Percentiles rank a stretch among this genome's conserved stretches.
Conservation (phyloP, 2,329 filamentous ascomycete species). For the Fusarium beomiforme region DNA sequence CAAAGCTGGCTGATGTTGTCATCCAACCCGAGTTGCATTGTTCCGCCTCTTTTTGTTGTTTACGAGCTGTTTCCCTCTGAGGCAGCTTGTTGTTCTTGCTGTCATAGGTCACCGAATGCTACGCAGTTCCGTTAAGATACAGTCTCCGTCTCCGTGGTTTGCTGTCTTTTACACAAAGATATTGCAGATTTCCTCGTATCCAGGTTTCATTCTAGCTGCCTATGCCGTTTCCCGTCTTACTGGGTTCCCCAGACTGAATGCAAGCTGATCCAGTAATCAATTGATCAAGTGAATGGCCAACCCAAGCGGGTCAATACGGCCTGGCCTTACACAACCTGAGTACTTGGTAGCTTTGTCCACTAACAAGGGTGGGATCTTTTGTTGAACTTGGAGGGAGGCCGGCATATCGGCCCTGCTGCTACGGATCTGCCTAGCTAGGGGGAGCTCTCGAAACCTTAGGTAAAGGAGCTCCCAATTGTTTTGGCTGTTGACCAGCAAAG, state of each 20-base stretch:
- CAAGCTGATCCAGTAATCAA: slow-evolving; percentile 30
- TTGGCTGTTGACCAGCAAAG: slow-evolving; percentile 18
- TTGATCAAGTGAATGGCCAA: slow-evolving; percentile 17
- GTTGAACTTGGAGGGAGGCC: slow-evolving; percentile 33
- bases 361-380: slow-evolving; percentile 34
- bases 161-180: slow-evolving; percentile 21
- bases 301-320: not conserved
- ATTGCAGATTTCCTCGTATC: slow-evolving; percentile 33
- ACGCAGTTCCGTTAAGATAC: slow-evolving; percentile 2
- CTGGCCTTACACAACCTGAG: slow-evolving; percentile 24
- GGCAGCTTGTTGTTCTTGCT: slow-evolving; percentile 10
- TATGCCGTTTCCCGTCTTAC: slow-evolving; percentile 34
- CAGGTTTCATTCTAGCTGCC: slow-evolving; percentile 10
- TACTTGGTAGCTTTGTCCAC: slow-evolving; percentile 26
- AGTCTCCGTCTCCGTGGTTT: slow-evolving; percentile 6
- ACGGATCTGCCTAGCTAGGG: slow-evolving; percentile 32
- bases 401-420: slow-evolving; percentile 36
- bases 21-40: slow-evolving; percentile 24
- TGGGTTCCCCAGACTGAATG: slow-evolving; percentile 8
- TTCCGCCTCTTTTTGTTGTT: slow-evolving; percentile 13
- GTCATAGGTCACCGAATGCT: slow-evolving; percentile 9
- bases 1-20: slow-evolving; percentile 15
- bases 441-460: slow-evolving; percentile 35
- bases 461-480: slow-evolving; percentile 22
- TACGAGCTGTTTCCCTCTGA: slow-evolving; percentile 4